phyloP scores from a whole-genome alignment of 257 asterid genomes.

The Salvia miltiorrhiza region DNA sequence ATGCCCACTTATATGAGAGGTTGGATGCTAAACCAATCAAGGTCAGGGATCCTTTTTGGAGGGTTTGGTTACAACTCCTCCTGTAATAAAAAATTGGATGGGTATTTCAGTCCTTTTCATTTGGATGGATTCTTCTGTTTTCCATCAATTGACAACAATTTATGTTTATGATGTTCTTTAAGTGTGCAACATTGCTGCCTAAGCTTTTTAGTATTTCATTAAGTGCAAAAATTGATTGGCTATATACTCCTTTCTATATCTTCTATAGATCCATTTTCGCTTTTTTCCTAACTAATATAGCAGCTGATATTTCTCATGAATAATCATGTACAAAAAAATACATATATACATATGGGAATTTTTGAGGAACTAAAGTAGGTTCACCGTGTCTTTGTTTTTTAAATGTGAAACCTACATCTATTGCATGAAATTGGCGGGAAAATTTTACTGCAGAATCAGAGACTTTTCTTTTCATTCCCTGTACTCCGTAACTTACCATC shows the following conservation, averaged over 20 bases:
- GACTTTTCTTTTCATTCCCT: neutral
- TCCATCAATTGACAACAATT: neutral
- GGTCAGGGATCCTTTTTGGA: constrained; percentile 45
- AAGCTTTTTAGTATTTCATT: neutral
- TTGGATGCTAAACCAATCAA: constrained; percentile 52
- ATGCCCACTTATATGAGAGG: constrained; percentile 52
- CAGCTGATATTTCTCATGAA: neutral
- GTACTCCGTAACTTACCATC: neutral
- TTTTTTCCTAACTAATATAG: neutral
- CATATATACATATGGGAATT: neutral
- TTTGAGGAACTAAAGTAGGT: neutral
- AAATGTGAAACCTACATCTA: neutral
- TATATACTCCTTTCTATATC: neutral
- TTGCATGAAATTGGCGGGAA: neutral
- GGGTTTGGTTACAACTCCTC: constrained; percentile 1
- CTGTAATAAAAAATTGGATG: neutral
- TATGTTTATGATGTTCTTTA: neutral
- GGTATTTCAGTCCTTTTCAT: neutral
- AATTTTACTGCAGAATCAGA: neutral
- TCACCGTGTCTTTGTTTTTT: neutral
- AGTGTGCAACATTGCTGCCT: neutral
- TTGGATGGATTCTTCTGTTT: constrained; percentile 2
- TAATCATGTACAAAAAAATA: neutral
- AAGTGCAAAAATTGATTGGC: neutral
- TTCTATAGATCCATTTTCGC: neutral